Evolutionary conservation across 2,329 filamentous ascomycete species (phyloP).

Genomic region (Aspergillus sp.): DNA sequence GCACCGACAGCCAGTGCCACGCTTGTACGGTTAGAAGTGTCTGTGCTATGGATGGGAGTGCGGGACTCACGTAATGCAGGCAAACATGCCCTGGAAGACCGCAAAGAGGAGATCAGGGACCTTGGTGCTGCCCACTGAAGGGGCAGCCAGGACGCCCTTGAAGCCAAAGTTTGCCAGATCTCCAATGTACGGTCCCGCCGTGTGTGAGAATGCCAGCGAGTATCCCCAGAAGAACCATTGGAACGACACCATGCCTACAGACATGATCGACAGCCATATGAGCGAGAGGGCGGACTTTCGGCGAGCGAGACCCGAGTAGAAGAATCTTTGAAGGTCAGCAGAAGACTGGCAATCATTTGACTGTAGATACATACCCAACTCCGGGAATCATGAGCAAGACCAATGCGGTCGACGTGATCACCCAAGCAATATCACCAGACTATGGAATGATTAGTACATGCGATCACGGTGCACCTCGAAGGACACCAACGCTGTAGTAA

Average conservation of each 20-base stretch:
- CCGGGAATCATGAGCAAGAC: conserved; percentile 92
- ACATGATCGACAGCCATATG: conserved; percentile 82
- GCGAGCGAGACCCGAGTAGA: conserved; percentile 86
- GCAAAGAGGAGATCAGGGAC: conserved; percentile 84
- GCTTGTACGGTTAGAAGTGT: conserved; percentile 35
- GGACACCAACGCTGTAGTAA: conserved; percentile 62
- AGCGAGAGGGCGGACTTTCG: conserved; percentile 86
- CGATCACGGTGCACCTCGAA: conserved; percentile 1
- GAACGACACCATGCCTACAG: conserved; percentile 75
- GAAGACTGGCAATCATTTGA: background rate
- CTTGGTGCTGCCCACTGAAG: conserved; percentile 69
- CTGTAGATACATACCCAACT: conserved; percentile 58
- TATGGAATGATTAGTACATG: conserved; percentile 36
- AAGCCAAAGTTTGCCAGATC: conserved; percentile 78
- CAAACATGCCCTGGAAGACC: conserved; percentile 63
- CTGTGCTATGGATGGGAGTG: no score
- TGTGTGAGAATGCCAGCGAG: conserved; percentile 77
- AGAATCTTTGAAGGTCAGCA: conserved; percentile 59
- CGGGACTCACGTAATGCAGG: conserved; percentile 72
- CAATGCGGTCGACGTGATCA: conserved; percentile 72
- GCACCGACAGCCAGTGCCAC: conserved; percentile 83
- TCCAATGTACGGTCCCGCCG: conserved; percentile 72
- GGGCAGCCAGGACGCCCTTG: conserved; percentile 69
- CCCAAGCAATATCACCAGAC: conserved; percentile 80
- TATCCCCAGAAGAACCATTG: conserved; percentile 98